phyloP scores from a whole-genome alignment of 768 basidiomycete species.

The Xerocomus potaroensis region DNA sequence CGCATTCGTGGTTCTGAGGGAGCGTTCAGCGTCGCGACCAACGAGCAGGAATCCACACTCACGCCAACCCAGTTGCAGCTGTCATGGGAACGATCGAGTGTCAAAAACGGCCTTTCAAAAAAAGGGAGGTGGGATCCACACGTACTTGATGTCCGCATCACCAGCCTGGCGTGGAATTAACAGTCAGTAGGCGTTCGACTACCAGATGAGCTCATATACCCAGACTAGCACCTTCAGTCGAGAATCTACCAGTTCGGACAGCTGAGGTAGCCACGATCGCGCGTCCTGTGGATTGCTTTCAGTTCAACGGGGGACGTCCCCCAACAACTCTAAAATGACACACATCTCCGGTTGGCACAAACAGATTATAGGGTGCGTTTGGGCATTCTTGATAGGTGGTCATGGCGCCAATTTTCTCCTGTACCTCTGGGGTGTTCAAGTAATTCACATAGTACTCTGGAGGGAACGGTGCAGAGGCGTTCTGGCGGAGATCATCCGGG shows the following conservation, averaged over 20 bases:
- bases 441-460: conserved; percentile 53
- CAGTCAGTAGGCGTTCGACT: neutral
- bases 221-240: conserved; percentile 38
- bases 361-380: conserved; percentile 37
- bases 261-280: conserved; percentile 35
- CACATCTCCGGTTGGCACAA: conserved; percentile 55
- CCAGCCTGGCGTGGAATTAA: conserved; percentile 18
- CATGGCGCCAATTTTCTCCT: conserved; percentile 50
- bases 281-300: conserved; percentile 30
- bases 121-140: neutral
- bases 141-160: conserved; percentile 27
- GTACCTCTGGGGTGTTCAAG: conserved; percentile 34
- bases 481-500: conserved; percentile 55
- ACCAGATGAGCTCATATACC: conserved; percentile 22
- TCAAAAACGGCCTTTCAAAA: too few species aligned
- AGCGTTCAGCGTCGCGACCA: neutral
- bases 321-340: conserved; percentile 9
- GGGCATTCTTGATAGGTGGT: conserved; percentile 47
- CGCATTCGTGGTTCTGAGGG: conserved; percentile 31
- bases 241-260: conserved; percentile 34
- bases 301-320: too few species aligned
- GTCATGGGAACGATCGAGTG: neutral
- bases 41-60: conserved; percentile 6
- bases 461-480: conserved; percentile 48
- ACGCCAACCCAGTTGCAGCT: conserved; percentile 33